phyloP scores from a whole-genome alignment of 2,329 filamentous ascomycete species.

The Colletotrichum shisoi region DNA sequence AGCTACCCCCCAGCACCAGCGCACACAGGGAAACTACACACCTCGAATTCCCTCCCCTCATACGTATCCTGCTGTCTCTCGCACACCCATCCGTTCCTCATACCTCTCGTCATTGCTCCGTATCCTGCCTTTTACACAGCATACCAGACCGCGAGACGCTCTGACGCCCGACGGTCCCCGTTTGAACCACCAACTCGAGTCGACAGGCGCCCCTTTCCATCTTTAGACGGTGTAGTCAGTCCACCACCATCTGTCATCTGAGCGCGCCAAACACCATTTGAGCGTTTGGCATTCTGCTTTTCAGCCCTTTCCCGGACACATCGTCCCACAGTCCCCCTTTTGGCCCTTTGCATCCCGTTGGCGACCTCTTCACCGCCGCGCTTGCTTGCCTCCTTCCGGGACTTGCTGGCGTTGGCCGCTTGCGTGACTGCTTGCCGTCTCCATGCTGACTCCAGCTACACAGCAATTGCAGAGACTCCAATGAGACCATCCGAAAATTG shows the following conservation, averaged over 20 bases:
- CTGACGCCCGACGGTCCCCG: background rate
- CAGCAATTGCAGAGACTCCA: slow-evolving; percentile 23
- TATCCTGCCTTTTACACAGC: background rate
- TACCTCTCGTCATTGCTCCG: background rate
- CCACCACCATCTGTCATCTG: slow-evolving; percentile 15
- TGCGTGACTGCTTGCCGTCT: slow-evolving; percentile 15
- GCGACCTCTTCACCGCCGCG: background rate
- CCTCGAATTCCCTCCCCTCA: background rate
- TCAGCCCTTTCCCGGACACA: background rate
- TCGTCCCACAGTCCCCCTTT: background rate
- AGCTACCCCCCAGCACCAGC: background rate
- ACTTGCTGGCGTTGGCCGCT: slow-evolving; percentile 2
- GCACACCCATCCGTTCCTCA: background rate
- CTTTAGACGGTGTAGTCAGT: slow-evolving; percentile 32
- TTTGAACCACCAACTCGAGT: slow-evolving; percentile 14
- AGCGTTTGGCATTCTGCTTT: slow-evolving; percentile 7
- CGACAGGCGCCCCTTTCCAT: slow-evolving; percentile 23
- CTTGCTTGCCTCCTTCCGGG: slow-evolving; percentile 9
- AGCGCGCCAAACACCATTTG: slow-evolving; percentile 3
- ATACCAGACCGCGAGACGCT: slow-evolving; percentile 11
- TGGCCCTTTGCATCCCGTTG: background rate
- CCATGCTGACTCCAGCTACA: slow-evolving; percentile 25
- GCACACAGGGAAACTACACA: background rate
- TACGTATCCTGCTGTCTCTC: background rate
- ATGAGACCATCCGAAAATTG: slow-evolving; percentile 35